Evolutionary conservation across 495 filamentous ascomycete species (phyloP).

Genomic region (Penicillium pancosmium): DNA sequence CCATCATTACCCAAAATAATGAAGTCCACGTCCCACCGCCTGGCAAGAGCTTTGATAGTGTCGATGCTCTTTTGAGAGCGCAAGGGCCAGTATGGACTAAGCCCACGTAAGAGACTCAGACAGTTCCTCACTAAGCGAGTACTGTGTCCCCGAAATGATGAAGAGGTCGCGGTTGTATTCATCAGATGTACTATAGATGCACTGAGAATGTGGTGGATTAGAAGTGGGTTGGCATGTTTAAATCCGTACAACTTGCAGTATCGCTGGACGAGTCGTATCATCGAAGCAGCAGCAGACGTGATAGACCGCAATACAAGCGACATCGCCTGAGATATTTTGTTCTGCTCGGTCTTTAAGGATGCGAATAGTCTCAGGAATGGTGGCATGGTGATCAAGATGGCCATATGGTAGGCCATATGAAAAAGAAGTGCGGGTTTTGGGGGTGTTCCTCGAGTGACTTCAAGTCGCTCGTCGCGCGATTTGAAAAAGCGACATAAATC

Average conservation of each 20-base stretch:
- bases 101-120: conserved; percentile 1
- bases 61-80: conserved; percentile 13
- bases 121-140: conserved; percentile 11
- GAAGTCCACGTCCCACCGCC: conserved; percentile 5
- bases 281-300: conserved; percentile 12
- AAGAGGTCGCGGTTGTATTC: conserved; percentile 10
- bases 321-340: not conserved
- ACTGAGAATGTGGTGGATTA: conserved; percentile 16
- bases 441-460: not conserved
- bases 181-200: conserved; percentile 17
- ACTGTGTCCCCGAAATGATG: conserved; percentile 7
- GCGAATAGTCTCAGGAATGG: conserved; percentile 12
- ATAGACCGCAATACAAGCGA: conserved; percentile 12
- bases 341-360: not conserved
- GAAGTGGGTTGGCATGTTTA: conserved; percentile 9
- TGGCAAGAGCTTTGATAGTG: conserved; percentile 1
- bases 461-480: conserved; percentile 4
- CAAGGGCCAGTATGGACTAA: conserved; percentile 2
- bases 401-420: conserved; percentile 18
- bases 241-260: conserved; percentile 9
- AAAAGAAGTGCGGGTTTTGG: conserved; percentile 14
- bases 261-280: conserved; percentile 13
- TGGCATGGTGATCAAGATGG: conserved; percentile 14
- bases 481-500: conserved; percentile 1
- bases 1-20: not conserved